Evolutionary conservation across 495 filamentous ascomycete species (phyloP), one percentile per base, ranked within the genome.

Genomic region (Trichoderma parareesei): DNA sequence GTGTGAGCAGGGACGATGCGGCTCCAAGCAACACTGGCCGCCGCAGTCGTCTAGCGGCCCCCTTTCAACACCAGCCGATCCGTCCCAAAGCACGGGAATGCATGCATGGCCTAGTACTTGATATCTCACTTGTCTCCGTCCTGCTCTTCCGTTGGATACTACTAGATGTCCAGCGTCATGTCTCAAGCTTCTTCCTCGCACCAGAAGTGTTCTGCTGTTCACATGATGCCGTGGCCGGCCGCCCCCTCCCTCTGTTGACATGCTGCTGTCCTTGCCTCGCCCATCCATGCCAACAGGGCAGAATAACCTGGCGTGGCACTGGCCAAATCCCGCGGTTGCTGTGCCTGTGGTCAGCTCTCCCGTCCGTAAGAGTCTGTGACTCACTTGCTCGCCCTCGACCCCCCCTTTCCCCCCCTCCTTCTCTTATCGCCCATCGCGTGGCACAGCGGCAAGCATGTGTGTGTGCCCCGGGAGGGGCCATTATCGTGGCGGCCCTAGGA

Each of bases 361-460:
- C 27, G 27, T 27, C 2, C 27, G 27, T 27, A 27, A 2, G 27
- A 27, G 27, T 57, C 53, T 27, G 53, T 57, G 53, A 57, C 53
- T 57, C 53, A 57, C 53, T 57, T 7, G 44, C 44, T 48, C n/a
- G 27, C 27, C 27, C 27, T 27, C 27, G 27, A 2, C 14, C 48
- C 48, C 48, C 48, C 53, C 53, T 2, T 37, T 35, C 14, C 14
- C 6, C 53, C 53, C 33, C 53, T 16, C 11, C 53, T 27, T 57
- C 53, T 57, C 33, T 57, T 37, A 57, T 57, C 53, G 53, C 53
- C 27, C 53, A 57, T 57, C 53, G 53, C 53, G 53, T 57, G 53
- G 53, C 53, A 57, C 53, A 57, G 33, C 16, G 4, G 20, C 11
- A 9, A 20, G 6, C 14, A 55, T 33, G 48, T 11, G 27, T 27